Evolutionary conservation across 768 basidiomycete species (phyloP).

Genomic region (Leccinellum rugosiceps): DNA sequence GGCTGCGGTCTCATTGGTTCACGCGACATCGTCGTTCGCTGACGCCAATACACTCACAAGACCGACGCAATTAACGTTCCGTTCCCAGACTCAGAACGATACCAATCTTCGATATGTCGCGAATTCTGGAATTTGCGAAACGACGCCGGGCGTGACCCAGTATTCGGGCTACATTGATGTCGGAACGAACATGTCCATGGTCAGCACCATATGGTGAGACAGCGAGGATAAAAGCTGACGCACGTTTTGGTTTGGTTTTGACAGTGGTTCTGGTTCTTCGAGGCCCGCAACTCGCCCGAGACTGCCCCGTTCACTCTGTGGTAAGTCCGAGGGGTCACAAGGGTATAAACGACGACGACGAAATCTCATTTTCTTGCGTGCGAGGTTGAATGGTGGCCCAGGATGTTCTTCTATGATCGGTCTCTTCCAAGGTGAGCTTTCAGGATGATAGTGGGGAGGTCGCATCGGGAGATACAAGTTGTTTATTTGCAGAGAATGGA

Average conservation of each 20-base stretch:
- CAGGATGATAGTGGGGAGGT: background rate
- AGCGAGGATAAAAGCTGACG: background rate
- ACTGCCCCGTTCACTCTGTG: constrained; percentile 67
- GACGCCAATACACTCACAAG: background rate
- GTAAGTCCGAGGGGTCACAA: constrained; percentile 28
- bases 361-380: background rate
- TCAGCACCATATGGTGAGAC: constrained; percentile 18
- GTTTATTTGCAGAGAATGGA: constrained; percentile 48
- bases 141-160: constrained; percentile 57
- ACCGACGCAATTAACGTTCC: constrained; percentile 2
- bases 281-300: constrained; percentile 54
- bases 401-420: constrained; percentile 65
- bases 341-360: background rate
- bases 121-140: constrained; percentile 64
- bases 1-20: background rate
- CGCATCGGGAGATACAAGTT: background rate
- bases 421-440: constrained; percentile 51
- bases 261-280: constrained; percentile 78
- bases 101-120: constrained; percentile 46
- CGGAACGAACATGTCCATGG: constrained; percentile 57
- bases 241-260: background rate
- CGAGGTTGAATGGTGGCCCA: constrained; percentile 57
- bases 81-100: constrained; percentile 19
- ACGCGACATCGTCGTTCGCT: background rate
- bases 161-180: constrained; percentile 63